These are phyloP conservation scores for Aureobasidium lini DNA, from an alignment of 2,329 filamentous ascomycete genomes.

Conservation along the genomic window DNA sequence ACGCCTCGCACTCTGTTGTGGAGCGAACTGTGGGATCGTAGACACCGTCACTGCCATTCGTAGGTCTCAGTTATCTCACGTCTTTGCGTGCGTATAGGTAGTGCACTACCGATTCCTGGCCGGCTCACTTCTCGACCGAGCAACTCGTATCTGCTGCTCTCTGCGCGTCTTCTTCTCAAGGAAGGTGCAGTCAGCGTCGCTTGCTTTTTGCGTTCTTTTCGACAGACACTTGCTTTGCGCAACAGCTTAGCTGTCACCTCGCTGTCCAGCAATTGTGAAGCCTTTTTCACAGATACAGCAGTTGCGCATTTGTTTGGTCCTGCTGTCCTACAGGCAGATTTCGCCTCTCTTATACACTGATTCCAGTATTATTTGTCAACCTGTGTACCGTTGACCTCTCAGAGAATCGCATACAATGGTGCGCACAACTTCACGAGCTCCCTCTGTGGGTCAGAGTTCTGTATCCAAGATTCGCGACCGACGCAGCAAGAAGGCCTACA, in stretches of 20 bases:
- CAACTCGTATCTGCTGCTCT: background rate
- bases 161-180: background rate
- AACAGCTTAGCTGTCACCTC: background rate
- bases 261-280: background rate
- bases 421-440: constrained; percentile 10
- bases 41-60: constrained; percentile 10
- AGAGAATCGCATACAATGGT: background rate
- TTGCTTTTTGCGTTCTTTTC: background rate
- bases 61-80: constrained; percentile 10
- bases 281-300: background rate
- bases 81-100: constrained; percentile 9
- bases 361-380: background rate
- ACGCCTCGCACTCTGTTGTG: constrained; percentile 3
- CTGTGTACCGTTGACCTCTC: background rate
- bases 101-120: background rate
- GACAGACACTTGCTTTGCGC: background rate
- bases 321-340: background rate
- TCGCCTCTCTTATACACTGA: background rate
- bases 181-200: constrained; percentile 1
- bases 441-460: constrained; percentile 8
- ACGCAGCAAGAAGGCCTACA: constrained; percentile 41
- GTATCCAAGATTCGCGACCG: constrained; percentile 21
- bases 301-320: background rate
- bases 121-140: background rate
- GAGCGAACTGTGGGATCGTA: constrained; percentile 4